phyloP scores from a whole-genome alignment of 108 stramenopile species.

The Skeletonema costatum region DNA sequence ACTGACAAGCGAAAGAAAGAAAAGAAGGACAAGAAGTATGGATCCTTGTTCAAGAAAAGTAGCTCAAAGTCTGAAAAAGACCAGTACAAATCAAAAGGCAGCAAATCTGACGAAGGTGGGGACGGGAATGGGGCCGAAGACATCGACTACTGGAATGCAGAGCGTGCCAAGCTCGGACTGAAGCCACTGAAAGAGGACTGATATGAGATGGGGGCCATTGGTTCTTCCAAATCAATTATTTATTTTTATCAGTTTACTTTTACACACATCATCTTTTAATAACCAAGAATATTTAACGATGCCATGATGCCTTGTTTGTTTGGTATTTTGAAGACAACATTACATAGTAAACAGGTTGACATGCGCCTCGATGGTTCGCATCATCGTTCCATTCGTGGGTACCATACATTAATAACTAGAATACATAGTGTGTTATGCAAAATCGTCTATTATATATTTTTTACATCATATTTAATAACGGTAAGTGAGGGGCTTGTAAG shows the following conservation, averaged over 20 bases:
- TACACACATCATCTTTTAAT: neutral
- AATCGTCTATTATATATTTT: neutral
- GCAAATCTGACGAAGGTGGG: neutral
- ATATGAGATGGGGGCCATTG: neutral
- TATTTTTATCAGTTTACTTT: neutral
- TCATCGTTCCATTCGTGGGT: too few relatives aligned
- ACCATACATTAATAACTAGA: neutral
- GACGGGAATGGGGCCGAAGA: slow-evolving; percentile 1
- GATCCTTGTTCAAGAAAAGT: slow-evolving; percentile 68
- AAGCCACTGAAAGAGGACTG: slow-evolving; percentile 61
- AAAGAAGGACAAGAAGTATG: slow-evolving; percentile 56
- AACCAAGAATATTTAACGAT: too few relatives aligned
- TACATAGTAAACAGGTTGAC: too few relatives aligned
- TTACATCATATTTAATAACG: slow-evolving; percentile 85
- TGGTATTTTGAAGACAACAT: too few relatives aligned
- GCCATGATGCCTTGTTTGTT: too few relatives aligned
- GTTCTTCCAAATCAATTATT: too few relatives aligned
- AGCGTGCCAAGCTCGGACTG: slow-evolving; percentile 80
- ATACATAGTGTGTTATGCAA: neutral
- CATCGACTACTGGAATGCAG: slow-evolving; percentile 84
- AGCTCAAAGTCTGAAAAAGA: neutral
- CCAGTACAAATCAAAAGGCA: neutral
- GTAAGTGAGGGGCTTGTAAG: slow-evolving; percentile 99
- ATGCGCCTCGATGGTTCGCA: too few relatives aligned
- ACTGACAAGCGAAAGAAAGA: neutral